Evolutionary conservation across 495 filamentous ascomycete species (phyloP).

Genomic region (Amorphotheca resinae): DNA sequence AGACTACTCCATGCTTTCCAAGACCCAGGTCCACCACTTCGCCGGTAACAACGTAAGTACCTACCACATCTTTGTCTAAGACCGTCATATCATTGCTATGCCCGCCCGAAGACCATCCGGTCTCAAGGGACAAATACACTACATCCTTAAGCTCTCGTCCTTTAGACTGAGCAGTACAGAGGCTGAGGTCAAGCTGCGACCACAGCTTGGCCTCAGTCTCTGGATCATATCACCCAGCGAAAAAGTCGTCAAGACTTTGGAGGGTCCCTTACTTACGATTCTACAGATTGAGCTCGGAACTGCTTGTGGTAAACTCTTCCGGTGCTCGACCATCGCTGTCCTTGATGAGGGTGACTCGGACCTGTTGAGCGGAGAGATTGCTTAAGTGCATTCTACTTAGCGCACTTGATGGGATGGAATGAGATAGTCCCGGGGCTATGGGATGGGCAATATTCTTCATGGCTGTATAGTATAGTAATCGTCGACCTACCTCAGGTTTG

Average conservation of each 20-base stretch:
- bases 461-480: constrained; percentile 4
- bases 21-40: constrained; percentile 94
- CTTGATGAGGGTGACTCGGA: constrained; percentile 97
- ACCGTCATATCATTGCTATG: too few relatives aligned
- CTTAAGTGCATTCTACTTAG: constrained; percentile 29
- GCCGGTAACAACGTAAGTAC: constrained; percentile 89
- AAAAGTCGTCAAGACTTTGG: constrained; percentile 73
- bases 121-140: too few relatives aligned
- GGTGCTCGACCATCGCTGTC: constrained; percentile 88
- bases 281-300: constrained; percentile 90
- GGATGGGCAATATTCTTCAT: constrained; percentile 8
- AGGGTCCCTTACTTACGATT: constrained; percentile 53
- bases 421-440: too few relatives aligned
- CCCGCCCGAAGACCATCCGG: too few relatives aligned
- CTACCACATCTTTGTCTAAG: constrained; percentile 9
- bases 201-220: constrained; percentile 3
- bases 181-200: too few relatives aligned
- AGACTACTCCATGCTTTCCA: constrained; percentile 76
- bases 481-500: too few relatives aligned
- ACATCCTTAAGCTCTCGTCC: too few relatives aligned
- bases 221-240: constrained; percentile 51
- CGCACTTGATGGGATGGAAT: neutral
- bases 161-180: too few relatives aligned
- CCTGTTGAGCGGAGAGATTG: constrained; percentile 63
- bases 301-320: constrained; percentile 81